Percentiles rank a stretch among this genome's conserved stretches.
phyloP scores from a whole-genome alignment of 2,329 filamentous ascomycete species.

The Beauveria brongniartii region DNA sequence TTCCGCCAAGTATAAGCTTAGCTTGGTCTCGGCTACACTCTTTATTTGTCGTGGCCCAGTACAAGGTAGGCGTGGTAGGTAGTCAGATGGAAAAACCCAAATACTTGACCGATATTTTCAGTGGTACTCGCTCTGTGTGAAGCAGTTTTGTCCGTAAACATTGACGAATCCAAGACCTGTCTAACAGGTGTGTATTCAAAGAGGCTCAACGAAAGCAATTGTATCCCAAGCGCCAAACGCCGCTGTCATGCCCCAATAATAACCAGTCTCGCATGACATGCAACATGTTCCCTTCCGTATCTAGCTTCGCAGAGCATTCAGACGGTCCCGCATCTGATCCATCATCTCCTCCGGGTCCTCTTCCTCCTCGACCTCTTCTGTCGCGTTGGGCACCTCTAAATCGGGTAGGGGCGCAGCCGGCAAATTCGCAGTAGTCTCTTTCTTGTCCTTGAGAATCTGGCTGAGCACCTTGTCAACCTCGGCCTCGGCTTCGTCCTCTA shows the following conservation, averaged over 20 bases:
- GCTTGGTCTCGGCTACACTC: not conserved
- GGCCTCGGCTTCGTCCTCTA: conserved; percentile 66
- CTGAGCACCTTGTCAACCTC: conserved; percentile 92
- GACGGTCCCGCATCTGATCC: conserved; percentile 83
- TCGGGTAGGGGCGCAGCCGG: conserved; percentile 48
- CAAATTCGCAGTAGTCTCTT: conserved; percentile 47
- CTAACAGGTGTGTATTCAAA: not conserved
- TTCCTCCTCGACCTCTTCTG: conserved; percentile 65
- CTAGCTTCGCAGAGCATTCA: conserved; percentile 85
- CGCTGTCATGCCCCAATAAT: not conserved
- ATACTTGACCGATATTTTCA: too few species aligned
- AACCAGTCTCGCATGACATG: not conserved
- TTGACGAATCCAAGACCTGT: not conserved
- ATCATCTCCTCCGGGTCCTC: conserved; percentile 85
- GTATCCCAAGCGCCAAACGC: conserved; percentile 9
- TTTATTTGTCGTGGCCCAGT: not conserved
- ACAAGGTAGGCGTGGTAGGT: too few species aligned
- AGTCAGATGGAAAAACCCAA: too few species aligned
- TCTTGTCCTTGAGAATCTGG: conserved; percentile 79
- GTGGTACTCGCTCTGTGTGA: too few species aligned
- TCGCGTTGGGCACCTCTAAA: conserved; percentile 42
- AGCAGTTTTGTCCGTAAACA: too few species aligned
- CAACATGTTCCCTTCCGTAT: not conserved
- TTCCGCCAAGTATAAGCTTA: not conserved
- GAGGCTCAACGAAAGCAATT: not conserved